Evolutionary conservation across 139 green algal genomes (phyloP).

Genomic region (Chlamydomonas incerta): DNA sequence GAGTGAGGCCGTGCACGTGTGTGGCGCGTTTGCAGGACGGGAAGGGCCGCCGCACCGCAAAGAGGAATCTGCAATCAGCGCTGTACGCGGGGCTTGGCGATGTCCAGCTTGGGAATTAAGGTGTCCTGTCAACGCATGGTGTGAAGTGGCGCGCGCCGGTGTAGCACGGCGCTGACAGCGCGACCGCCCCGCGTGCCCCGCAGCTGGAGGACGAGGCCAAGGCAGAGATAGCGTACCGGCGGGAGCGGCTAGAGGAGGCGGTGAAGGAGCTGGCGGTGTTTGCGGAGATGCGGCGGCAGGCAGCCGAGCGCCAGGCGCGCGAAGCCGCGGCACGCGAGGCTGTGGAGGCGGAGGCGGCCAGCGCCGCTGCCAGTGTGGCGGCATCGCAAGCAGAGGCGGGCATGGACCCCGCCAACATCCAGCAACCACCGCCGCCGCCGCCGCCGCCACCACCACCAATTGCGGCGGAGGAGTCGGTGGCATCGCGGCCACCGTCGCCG

Average conservation of each 20-base stretch:
- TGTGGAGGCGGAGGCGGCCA: neutral
- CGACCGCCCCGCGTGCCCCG: too few species aligned
- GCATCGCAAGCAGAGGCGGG: neutral
- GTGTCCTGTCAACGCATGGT: too few species aligned
- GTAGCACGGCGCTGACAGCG: too few species aligned
- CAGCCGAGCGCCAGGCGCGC: neutral
- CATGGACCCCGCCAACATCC: neutral
- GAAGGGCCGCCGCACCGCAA: too few species aligned
- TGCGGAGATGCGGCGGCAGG: neutral
- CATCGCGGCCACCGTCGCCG: too few species aligned
- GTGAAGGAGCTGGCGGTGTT: conserved; percentile 11
- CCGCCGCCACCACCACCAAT: too few species aligned
- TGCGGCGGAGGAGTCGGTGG: neutral
- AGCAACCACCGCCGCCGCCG: neutral
- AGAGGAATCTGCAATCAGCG: too few species aligned
- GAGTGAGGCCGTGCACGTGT: neutral
- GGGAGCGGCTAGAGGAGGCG: conserved; percentile 15
- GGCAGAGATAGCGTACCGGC: neutral
- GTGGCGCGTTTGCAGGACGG: too few species aligned
- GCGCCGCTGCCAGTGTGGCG: neutral
- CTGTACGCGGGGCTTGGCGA: too few species aligned
- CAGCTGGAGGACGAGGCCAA: conserved; percentile 11
- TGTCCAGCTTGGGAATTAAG: too few species aligned
- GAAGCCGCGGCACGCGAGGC: neutral
- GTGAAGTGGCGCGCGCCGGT: too few species aligned